Base-by-base conservation (phyloP, 2,329 filamentous ascomycete genomes). In the Didymella pomorum region DNA sequence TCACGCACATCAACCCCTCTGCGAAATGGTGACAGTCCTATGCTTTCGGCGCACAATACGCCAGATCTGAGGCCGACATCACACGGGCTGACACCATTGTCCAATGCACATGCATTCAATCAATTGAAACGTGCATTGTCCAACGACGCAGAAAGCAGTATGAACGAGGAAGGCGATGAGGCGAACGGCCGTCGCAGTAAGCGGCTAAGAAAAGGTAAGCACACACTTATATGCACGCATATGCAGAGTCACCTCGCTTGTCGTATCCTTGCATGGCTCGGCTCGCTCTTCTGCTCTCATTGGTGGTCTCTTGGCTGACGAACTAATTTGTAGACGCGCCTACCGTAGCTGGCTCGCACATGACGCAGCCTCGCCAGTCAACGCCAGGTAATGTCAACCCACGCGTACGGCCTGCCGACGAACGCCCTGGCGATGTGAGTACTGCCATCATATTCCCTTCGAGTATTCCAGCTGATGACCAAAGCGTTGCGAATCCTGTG, bases 271-370 rank as follows among this genome's bases (percentile, higher is more conserved):
- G 50, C 41, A 51, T 51, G 56, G 49, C 44, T 29, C 44, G 55
- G 49, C 44, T 44, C 20, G 37, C 14, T 2, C 29, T 25, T 31
- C 37, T 18, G 5, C 14, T 55, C 49, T 61, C 50, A 71, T 70
- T 71, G 71, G 65, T 56, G 53, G 47, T 39, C 47, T 60, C 18
- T 49, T 51, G 62, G 65, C 73, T 73, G 71, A 70, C 64, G 44
- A 44, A 23, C 53, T 57, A 43, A 52, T 63, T 66, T 80, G 77
- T 68, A 79, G 82, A 86, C 74, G 79, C 78, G 42, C 92, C 94
- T 42, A 97, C 92, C 31, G 92, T 99, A 66, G 93, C 93, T 64
- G 95, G 95, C 53, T 98, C 94, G 51, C 93, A 98, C 79, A 98
- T 98, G 93, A 95, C 92, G 61, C 87, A 94, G 71, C 93, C 96